A percentile compares a stretch with the other conserved stretches of the same genome.
Evolutionary conservation across 2,329 filamentous ascomycete genomes (phyloP).

Genomic region (Phaeomoniella chlamydospora): DNA sequence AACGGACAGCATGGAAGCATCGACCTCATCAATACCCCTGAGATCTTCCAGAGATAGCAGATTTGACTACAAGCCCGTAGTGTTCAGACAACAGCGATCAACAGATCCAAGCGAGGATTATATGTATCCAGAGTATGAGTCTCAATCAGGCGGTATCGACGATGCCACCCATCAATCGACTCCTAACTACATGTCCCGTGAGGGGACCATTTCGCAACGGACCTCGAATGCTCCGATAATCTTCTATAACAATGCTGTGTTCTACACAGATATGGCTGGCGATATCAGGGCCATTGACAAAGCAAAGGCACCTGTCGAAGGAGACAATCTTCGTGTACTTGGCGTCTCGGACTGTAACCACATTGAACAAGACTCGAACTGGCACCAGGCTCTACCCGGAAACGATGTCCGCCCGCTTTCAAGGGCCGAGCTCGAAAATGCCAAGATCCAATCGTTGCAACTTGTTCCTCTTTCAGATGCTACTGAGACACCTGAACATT

Average conservation of each 20-base stretch:
- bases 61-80: conserved; percentile 53
- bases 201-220: conserved; percentile 23
- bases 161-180: conserved; percentile 34
- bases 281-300: conserved; percentile 8
- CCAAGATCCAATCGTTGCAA: conserved; percentile 4
- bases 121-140: conserved; percentile 29
- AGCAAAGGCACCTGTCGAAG: conserved; percentile 1
- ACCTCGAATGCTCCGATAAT: conserved; percentile 50
- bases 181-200: conserved; percentile 24
- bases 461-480: conserved; percentile 8
- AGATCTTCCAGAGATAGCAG: conserved; percentile 20
- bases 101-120: conserved; percentile 21
- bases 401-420: neutral
- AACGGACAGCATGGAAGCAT: neutral
- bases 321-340: conserved; percentile 7
- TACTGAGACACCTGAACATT: conserved; percentile 8
- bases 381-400: neutral
- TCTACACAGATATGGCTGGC: conserved; percentile 60
- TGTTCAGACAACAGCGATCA: conserved; percentile 33
- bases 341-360: conserved; percentile 2
- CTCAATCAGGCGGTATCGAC: conserved; percentile 25
- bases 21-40: neutral
- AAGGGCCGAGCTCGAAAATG: neutral
- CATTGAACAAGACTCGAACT: conserved; percentile 1
- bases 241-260: conserved; percentile 67